A percentile compares a stretch with the other conserved stretches of the same genome.
Evolutionary conservation across 441 rosid species (phyloP).

Genomic region (Biscutella laevigata): DNA sequence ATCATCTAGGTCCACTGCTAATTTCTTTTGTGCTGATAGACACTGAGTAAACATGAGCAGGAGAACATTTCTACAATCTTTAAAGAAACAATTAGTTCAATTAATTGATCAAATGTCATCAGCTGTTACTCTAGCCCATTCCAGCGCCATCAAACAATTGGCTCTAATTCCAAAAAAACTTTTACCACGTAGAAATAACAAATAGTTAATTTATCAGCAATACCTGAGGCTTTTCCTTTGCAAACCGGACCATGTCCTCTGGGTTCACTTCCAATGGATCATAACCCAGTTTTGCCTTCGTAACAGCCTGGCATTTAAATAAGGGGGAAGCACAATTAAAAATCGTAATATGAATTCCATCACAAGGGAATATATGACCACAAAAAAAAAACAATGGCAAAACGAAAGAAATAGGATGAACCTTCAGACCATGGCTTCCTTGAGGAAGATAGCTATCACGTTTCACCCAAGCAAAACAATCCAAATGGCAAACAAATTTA

Average conservation of each 20-base stretch:
- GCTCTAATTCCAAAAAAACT: not conserved
- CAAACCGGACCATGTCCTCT: constrained; percentile 98
- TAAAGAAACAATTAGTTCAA: constrained; percentile 2
- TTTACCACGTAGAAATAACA: not conserved
- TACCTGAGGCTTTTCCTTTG: constrained; percentile 95
- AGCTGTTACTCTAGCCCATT: constrained; percentile 5
- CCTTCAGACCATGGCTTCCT: constrained; percentile 99
- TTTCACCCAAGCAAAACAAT: constrained; percentile 99
- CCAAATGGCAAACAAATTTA: constrained; percentile 92
- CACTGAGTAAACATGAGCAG: not conserved
- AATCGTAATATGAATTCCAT: not conserved
- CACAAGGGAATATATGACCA: not conserved
- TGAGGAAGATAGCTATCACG: constrained; percentile 99
- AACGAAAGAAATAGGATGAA: constrained; percentile 23
- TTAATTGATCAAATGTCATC: not conserved
- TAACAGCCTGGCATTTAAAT: constrained; percentile 68
- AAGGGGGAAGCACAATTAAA: constrained; percentile 11
- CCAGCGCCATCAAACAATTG: constrained; percentile 5
- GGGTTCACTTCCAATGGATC: constrained; percentile 98
- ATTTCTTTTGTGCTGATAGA: constrained; percentile 3
- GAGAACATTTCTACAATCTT: not conserved
- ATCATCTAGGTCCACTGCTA: not conserved
- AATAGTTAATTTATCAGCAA: constrained; percentile 13
- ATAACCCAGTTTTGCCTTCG: constrained; percentile 94
- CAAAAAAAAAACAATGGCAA: constrained; percentile 3